Percentiles rank a stretch among this genome's conserved stretches.
These are phyloP conservation scores for Pelagophyceae sp. DNA, from an alignment of 352 stramenopile genomes.

Conservation along the genomic window DNA sequence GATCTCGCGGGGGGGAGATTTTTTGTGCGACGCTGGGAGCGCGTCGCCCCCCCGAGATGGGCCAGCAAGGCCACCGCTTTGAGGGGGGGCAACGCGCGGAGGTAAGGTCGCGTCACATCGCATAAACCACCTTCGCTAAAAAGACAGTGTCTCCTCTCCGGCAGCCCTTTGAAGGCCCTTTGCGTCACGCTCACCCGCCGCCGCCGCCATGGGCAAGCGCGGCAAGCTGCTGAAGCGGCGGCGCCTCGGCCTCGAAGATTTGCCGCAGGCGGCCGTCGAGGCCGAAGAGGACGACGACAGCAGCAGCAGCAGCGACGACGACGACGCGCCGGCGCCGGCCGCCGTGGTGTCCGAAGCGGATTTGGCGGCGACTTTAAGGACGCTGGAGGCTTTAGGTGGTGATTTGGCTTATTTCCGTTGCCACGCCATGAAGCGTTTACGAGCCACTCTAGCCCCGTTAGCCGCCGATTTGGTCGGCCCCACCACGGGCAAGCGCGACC, in stretches of 20 bases:
- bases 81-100: no score
- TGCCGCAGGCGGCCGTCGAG: no score
- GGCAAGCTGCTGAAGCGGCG: neutral
- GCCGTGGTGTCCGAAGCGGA: neutral
- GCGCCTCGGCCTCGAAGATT: neutral
- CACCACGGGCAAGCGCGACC: neutral
- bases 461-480: neutral
- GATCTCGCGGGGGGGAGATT: no score
- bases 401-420: neutral
- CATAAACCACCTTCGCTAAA: no score
- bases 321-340: neutral
- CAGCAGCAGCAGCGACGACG: no score
- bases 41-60: no score
- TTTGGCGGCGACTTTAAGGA: neutral
- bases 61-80: no score
- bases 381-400: neutral
- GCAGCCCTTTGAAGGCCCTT: no score
- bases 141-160: no score
- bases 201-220: conserved; percentile 1
- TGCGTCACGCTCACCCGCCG: no score
- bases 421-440: neutral
- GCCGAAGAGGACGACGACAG: neutral
- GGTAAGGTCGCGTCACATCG: no score
- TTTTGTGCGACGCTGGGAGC: no score
- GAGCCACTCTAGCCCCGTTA: neutral